phyloP scores from a whole-genome alignment of 495 filamentous ascomycete species.

The Trichoderma erinaceum region DNA sequence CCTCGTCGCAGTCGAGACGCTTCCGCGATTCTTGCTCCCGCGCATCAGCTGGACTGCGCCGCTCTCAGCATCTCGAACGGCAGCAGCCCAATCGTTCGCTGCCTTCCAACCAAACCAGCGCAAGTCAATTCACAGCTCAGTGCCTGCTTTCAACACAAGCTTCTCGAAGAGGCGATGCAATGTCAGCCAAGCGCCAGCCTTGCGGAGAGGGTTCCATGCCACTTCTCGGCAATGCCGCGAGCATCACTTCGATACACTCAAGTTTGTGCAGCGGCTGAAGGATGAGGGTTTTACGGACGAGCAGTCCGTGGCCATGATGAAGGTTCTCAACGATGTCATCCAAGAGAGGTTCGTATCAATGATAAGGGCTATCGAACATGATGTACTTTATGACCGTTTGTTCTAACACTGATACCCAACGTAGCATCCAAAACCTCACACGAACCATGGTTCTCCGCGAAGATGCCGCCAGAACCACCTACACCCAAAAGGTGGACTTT shows the following conservation, averaged over 20 bases:
- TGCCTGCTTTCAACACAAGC: background rate
- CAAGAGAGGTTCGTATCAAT: constrained; percentile 63
- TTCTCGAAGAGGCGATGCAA: constrained; percentile 16
- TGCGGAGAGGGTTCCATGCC: constrained; percentile 58
- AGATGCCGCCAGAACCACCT: constrained; percentile 78
- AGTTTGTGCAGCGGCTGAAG: constrained; percentile 87
- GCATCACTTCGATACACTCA: constrained; percentile 97
- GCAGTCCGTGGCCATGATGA: constrained; percentile 95
- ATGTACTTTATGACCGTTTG: background rate
- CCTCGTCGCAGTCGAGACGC: constrained; percentile 24
- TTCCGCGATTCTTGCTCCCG: constrained; percentile 50
- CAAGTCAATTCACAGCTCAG: background rate
- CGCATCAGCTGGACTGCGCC: constrained; percentile 45
- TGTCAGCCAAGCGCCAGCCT: background rate
- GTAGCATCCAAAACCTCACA: constrained; percentile 90
- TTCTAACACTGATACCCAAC: constrained; percentile 12
- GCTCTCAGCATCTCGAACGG: constrained; percentile 9
- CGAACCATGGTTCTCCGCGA: constrained; percentile 98
- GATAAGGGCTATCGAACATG: background rate
- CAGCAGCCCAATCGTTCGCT: background rate
- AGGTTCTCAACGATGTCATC: constrained; percentile 92
- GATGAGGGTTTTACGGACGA: constrained; percentile 93
- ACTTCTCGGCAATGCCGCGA: constrained; percentile 57
- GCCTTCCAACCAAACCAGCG: background rate
- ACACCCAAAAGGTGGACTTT: constrained; percentile 98